Conservation (phyloP, 495 filamentous ascomycete genomes). For the Parmelia sp. region DNA sequence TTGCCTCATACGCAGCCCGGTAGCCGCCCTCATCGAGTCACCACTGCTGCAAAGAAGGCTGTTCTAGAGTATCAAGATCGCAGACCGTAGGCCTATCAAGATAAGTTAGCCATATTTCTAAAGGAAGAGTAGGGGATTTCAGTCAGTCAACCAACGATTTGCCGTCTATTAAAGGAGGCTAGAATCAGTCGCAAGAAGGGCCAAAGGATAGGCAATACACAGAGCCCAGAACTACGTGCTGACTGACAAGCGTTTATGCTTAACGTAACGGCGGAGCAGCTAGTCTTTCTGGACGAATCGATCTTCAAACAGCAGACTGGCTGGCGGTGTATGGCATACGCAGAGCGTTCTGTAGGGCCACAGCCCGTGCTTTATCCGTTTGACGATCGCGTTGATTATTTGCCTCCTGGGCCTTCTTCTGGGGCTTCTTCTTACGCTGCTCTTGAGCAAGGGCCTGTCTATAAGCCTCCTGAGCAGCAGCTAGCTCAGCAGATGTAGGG, state of each 20-base stretch:
- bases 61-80: neutral
- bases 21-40: neutral
- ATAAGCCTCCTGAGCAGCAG: too few relatives aligned
- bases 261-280: slow-evolving; percentile 7
- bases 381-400: too few relatives aligned
- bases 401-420: too few relatives aligned
- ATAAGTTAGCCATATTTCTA: neutral
- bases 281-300: slow-evolving; percentile 8
- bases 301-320: slow-evolving; percentile 5
- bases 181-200: neutral
- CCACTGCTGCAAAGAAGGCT: neutral
- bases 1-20: neutral
- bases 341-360: too few relatives aligned
- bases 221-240: neutral
- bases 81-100: neutral
- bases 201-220: neutral
- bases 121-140: neutral
- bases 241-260: neutral
- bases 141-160: neutral
- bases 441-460: too few relatives aligned
- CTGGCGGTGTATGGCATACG: slow-evolving; percentile 10
- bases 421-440: too few relatives aligned
- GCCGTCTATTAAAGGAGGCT: neutral
- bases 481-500: too few relatives aligned
- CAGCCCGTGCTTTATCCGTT: too few relatives aligned